Percentiles rank a stretch among this genome's conserved stretches.
These are phyloP conservation scores for Penicillium samsonianum DNA, from an alignment of 495 filamentous ascomycete genomes.

Conservation along the genomic window DNA sequence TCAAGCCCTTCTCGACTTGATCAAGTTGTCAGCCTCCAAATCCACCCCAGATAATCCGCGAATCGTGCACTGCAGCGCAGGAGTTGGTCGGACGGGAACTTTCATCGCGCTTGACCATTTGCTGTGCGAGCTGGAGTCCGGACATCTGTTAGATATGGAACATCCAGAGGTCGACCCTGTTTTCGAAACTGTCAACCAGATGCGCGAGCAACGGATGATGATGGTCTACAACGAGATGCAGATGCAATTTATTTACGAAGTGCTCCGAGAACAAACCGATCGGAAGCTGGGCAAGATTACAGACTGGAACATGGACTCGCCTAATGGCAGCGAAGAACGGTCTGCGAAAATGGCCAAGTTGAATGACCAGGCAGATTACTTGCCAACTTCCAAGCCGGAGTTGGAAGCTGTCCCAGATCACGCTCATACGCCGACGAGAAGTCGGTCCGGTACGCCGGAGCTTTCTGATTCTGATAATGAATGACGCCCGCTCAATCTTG, in stretches of 20 bases:
- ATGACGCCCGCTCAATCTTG: constrained; percentile 19
- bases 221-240: constrained; percentile 95
- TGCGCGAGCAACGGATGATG: constrained; percentile 87
- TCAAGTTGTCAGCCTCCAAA: constrained; percentile 72
- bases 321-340: constrained; percentile 30
- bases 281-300: constrained; percentile 48
- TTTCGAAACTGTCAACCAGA: constrained; percentile 73
- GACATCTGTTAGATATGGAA: constrained; percentile 55
- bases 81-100: constrained; percentile 90
- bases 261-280: constrained; percentile 70
- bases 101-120: constrained; percentile 95
- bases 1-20: constrained; percentile 73
- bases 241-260: constrained; percentile 86
- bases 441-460: constrained; percentile 35
- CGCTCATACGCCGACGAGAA: constrained; percentile 30
- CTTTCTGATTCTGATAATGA: constrained; percentile 44
- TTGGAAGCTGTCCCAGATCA: constrained; percentile 37
- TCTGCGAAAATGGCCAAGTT: constrained; percentile 47
- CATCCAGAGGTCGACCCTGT: constrained; percentile 57
- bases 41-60: constrained; percentile 72
- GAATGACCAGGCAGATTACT: constrained; percentile 34
- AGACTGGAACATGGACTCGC: constrained; percentile 15
- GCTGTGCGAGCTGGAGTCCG: constrained; percentile 75
- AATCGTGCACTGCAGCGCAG: constrained; percentile 91
- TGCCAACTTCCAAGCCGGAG: constrained; percentile 42